Evolutionary conservation across 495 filamentous ascomycete genomes (phyloP), one percentile per base, ranked within the genome.

Genomic region (Xylaria acuta): DNA sequence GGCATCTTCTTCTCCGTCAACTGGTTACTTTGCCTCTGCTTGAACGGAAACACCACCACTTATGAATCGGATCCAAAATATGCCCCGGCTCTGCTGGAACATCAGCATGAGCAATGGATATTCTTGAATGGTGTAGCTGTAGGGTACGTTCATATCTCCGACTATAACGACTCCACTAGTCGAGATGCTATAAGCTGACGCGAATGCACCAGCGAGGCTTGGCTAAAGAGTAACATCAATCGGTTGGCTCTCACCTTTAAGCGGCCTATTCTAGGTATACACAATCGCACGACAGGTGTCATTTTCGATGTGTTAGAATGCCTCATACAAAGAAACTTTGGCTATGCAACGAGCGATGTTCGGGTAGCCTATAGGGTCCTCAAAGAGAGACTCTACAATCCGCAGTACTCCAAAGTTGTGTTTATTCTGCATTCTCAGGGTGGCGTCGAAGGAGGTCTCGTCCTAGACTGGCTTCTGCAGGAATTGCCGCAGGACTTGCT

Each of bases 391-490:
- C 83, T 93, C 30, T 85, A 88, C 71, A 82, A 89, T 60, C 86
- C 84, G 0, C 75, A 85, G 22, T 88, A 90, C 74, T 86, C 88
- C 30, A 95, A 93, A 74, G 88, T 96, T 18, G 84, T 97, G 67
- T 85, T 97, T 30, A 88, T 97, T 58, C 84, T 93, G 40, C 94
- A 97, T 78, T 93, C 90, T 25, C 94, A 97, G 78, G 94, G 94
- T 2, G 94, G 88, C 20, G 93, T 97, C 70, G 90, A 95, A 78
- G 88, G 90, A 6, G 86, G 90, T 1, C 80, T 94, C 65, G 89
- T 94, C 14, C 76, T 95, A 2, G 94, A 97, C 83, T 92, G 91
- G 88, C 86, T 97, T 11, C 84, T 95, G 9, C 88, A 90, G 74
- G 93, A 95, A 74, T 77, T 96, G 0, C 90, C 92, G 0, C 88